Evolutionary conservation across 2,329 filamentous ascomycete genomes (phyloP).

Genomic region (Xylariaceae sp.): DNA sequence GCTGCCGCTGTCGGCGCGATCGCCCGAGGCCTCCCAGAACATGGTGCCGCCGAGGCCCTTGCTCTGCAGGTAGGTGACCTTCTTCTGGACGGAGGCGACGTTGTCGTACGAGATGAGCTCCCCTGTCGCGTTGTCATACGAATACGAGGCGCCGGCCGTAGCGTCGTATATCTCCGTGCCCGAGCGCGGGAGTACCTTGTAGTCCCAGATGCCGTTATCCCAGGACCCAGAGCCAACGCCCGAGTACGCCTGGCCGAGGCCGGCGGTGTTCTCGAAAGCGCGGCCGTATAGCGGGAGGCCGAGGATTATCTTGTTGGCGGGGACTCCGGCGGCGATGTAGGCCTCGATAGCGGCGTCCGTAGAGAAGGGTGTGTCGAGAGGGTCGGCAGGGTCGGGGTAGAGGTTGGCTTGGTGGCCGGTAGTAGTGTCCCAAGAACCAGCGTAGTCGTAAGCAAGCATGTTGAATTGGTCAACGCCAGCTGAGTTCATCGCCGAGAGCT

Average conservation of each 20-base stretch:
- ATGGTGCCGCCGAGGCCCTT: constrained; percentile 75
- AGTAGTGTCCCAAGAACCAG: constrained; percentile 69
- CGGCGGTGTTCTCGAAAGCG: constrained; percentile 68
- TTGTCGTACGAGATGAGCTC: constrained; percentile 78
- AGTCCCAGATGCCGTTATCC: constrained; percentile 81
- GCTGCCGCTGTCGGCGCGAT: constrained; percentile 64
- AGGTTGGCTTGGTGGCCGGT: constrained; percentile 78
- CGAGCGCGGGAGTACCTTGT: constrained; percentile 73
- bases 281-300: constrained; percentile 85
- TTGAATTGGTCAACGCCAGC: constrained; percentile 63
- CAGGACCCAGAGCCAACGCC: constrained; percentile 73
- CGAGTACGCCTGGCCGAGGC: constrained; percentile 67
- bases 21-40: constrained; percentile 84
- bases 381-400: constrained; percentile 60
- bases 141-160: constrained; percentile 69
- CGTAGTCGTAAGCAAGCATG: constrained; percentile 77
- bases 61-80: constrained; percentile 69
- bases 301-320: constrained; percentile 71
- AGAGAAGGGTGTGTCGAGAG: constrained; percentile 71
- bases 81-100: constrained; percentile 63
- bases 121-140: constrained; percentile 65
- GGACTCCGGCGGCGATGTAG: constrained; percentile 70
- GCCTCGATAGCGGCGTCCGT: constrained; percentile 68
- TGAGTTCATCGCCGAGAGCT: constrained; percentile 53
- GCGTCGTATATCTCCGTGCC: constrained; percentile 65